Conservation (phyloP, 768 basidiomycete genomes). For the Tulasnella sp. region DNA sequence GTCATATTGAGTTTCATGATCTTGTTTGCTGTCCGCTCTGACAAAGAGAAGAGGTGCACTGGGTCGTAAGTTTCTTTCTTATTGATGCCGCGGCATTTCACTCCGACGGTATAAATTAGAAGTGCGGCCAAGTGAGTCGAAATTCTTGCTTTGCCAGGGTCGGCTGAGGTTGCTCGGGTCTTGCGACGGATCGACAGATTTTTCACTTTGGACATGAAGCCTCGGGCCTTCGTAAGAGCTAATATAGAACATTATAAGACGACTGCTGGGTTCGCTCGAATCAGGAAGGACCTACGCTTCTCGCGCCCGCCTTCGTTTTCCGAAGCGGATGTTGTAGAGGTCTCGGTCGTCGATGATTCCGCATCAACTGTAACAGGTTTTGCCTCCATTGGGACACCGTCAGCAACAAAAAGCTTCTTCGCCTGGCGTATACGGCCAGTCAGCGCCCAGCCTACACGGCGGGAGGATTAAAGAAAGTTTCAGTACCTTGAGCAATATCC, state of each 20-base stretch:
- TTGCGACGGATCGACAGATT: not conserved
- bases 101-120: slow-evolving; percentile 91
- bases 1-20: slow-evolving; percentile 61
- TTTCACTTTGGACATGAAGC: not conserved
- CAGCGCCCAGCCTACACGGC: not conserved
- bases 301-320: slow-evolving; percentile 33
- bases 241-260: not conserved
- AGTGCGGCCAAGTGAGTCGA: slow-evolving; percentile 67
- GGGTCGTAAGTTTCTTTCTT: slow-evolving; percentile 79
- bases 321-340: slow-evolving; percentile 37
- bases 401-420: slow-evolving; percentile 65
- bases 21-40: slow-evolving; percentile 75
- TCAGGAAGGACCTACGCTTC: not conserved
- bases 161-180: not conserved
- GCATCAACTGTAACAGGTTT: slow-evolving; percentile 39
- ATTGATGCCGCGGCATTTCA: slow-evolving; percentile 89
- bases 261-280: not conserved
- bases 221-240: not conserved
- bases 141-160: slow-evolving; percentile 55
- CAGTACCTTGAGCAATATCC: slow-evolving; percentile 77
- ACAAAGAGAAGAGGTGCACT: slow-evolving; percentile 89
- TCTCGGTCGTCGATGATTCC: slow-evolving; percentile 45
- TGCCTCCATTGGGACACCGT: slow-evolving; percentile 37
- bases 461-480: not conserved
- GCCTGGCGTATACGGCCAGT: slow-evolving; percentile 43